Conservation (phyloP, 2,329 filamentous ascomycete genomes). For the Cadophora luteo-olivacea region DNA sequence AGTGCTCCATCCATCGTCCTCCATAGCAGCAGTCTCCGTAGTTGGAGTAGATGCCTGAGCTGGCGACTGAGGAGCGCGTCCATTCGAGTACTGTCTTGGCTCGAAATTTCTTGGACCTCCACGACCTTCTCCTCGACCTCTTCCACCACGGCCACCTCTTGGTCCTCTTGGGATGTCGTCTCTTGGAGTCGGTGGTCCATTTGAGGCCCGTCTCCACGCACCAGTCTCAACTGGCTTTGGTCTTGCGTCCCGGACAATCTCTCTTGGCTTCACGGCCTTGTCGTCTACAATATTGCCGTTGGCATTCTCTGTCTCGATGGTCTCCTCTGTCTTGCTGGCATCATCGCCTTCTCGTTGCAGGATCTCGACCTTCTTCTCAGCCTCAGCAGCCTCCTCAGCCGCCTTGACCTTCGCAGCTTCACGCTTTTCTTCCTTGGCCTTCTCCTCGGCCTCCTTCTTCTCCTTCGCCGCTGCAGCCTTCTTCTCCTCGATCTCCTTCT, state of each 20-base stretch:
- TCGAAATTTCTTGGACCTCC: slow-evolving; percentile 41
- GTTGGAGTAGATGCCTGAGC: slow-evolving; percentile 46
- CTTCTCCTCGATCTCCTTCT: slow-evolving; percentile 91
- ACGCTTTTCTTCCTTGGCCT: slow-evolving; percentile 63
- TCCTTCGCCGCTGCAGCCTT: slow-evolving; percentile 74
- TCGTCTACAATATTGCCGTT: slow-evolving; percentile 53
- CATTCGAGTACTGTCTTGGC: slow-evolving; percentile 43
- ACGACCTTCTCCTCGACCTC: slow-evolving; percentile 47
- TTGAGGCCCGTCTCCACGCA: slow-evolving; percentile 64
- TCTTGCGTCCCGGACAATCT: slow-evolving; percentile 54
- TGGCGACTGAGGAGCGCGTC: slow-evolving; percentile 54
- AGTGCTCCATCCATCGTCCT: slow-evolving; percentile 71
- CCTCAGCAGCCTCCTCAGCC: slow-evolving; percentile 45
- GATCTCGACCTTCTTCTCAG: slow-evolving; percentile 43
- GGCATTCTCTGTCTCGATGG: slow-evolving; percentile 44
- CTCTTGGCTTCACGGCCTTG: slow-evolving; percentile 55
- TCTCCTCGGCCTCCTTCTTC: slow-evolving; percentile 75
- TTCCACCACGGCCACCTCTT: slow-evolving; percentile 51
- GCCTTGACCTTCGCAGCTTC: slow-evolving; percentile 56
- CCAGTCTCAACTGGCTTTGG: slow-evolving; percentile 63
- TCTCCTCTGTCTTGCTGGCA: slow-evolving; percentile 41
- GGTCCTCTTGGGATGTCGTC: slow-evolving; percentile 49
- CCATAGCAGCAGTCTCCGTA: slow-evolving; percentile 49
- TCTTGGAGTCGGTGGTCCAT: slow-evolving; percentile 49
- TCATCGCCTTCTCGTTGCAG: slow-evolving; percentile 42